Evolutionary conservation across 1,284 basidiomycete species (phyloP).

Genomic region (Gastroboletus turbinatus): DNA sequence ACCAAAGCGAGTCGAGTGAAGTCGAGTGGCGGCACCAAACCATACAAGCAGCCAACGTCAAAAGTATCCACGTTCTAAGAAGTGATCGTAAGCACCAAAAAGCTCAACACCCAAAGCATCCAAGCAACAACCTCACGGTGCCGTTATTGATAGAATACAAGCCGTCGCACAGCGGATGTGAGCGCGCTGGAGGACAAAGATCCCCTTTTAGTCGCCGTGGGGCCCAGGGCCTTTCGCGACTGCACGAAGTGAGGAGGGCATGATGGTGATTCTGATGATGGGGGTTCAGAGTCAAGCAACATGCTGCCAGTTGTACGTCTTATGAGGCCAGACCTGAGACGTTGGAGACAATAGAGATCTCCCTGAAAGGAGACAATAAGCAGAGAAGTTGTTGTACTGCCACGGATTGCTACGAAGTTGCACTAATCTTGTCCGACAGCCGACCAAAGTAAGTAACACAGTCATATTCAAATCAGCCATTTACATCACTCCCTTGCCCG

Average conservation of each 20-base stretch:
- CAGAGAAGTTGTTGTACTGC: not conserved
- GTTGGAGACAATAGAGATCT: slow-evolving; percentile 4
- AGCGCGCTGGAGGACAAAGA: not conserved
- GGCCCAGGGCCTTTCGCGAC: not conserved
- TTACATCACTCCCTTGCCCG: not conserved
- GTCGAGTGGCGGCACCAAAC: not conserved
- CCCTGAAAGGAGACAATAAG: not conserved
- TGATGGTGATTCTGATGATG: slow-evolving; percentile 7
- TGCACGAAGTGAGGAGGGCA: not conserved
- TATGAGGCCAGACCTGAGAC: slow-evolving; percentile 10
- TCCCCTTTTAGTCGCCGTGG: not conserved
- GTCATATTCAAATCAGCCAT: not conserved
- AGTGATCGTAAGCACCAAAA: not conserved
- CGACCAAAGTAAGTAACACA: not conserved
- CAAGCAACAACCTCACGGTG: not conserved
- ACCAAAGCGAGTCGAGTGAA: not conserved
- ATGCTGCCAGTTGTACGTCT: not conserved
- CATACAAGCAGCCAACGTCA: not conserved
- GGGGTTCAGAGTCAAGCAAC: slow-evolving; percentile 6
- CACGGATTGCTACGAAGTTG: not conserved
- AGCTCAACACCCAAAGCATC: not conserved
- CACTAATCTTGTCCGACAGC: not conserved
- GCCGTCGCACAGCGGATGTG: not conserved
- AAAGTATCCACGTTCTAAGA: not conserved
- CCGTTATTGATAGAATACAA: slow-evolving; percentile 17